Conservation (phyloP, 2,329 filamentous ascomycete species). For the Diaporthe sp. region DNA sequence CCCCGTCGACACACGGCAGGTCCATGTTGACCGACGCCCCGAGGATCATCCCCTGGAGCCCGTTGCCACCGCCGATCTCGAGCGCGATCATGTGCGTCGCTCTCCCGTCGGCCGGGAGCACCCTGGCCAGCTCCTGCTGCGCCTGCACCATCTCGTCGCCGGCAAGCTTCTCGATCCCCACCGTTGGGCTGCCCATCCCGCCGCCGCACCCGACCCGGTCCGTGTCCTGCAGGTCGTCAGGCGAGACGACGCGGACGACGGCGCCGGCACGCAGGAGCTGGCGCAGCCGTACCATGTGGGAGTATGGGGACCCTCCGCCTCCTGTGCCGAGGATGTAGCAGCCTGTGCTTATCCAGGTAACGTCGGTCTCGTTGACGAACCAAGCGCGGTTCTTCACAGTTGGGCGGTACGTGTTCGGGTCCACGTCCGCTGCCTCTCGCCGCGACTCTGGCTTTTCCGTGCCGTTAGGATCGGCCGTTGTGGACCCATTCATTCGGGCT, state of each 20-base stretch:
- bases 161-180: conserved; percentile 68
- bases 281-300: conserved; percentile 61
- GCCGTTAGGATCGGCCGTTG: conserved; percentile 23
- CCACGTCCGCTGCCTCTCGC: conserved; percentile 37
- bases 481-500: conserved; percentile 20
- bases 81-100: conserved; percentile 70
- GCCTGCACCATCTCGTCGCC: conserved; percentile 66
- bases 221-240: conserved; percentile 59
- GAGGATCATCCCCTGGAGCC: conserved; percentile 66
- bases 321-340: conserved; percentile 72
- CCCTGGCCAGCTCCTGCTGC: conserved; percentile 63
- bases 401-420: conserved; percentile 58
- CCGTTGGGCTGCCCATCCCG: conserved; percentile 68
- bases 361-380: conserved; percentile 67
- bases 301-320: conserved; percentile 67
- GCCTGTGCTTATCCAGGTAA: conserved; percentile 66
- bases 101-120: conserved; percentile 48
- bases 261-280: conserved; percentile 62
- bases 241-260: conserved; percentile 61
- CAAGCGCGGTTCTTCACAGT: conserved; percentile 62
- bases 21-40: conserved; percentile 64
- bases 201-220: conserved; percentile 66
- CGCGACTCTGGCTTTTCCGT: conserved; percentile 21
- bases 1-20: conserved; percentile 62
- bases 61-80: conserved; percentile 76